Conservation (phyloP, 352 stramenopile species). For the Blastocystis sp. region DNA sequence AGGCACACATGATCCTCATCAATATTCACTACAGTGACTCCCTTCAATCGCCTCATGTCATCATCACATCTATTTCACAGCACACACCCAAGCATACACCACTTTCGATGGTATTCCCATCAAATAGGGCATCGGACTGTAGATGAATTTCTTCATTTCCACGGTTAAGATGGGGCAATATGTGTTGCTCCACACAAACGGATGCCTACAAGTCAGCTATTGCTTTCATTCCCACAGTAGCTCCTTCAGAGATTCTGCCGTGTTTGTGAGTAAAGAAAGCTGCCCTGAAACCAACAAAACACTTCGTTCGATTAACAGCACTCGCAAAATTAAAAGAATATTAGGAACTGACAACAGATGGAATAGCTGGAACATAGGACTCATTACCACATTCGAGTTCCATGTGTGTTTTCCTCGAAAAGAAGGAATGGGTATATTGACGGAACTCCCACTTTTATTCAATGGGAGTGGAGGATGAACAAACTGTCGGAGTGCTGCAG, state of each 20-base stretch:
- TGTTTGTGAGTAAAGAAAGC: background rate
- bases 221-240: background rate
- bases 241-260: conserved; percentile 32
- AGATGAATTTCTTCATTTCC: conserved; percentile 6
- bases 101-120: background rate
- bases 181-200: conserved; percentile 38
- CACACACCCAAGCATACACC: background rate
- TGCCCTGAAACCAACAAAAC: conserved; percentile 12
- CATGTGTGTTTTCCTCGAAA: background rate
- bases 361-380: background rate
- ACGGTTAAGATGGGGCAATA: conserved; percentile 16
- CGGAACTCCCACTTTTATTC: background rate
- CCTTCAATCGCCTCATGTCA: background rate
- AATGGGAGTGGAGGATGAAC: background rate
- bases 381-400: background rate
- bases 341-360: background rate
- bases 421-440: background rate
- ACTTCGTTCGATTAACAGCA: conserved; percentile 31
- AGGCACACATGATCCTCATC: conserved; percentile 8
- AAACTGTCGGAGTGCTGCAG: background rate
- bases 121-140: conserved; percentile 47
- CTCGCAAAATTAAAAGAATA: background rate
- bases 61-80: background rate
- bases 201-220: background rate
- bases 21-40: conserved; percentile 24